Percentiles rank a stretch among this genome's conserved stretches.
Conservation (phyloP, 139 green algal genomes). For the Choricystis sp. region DNA sequence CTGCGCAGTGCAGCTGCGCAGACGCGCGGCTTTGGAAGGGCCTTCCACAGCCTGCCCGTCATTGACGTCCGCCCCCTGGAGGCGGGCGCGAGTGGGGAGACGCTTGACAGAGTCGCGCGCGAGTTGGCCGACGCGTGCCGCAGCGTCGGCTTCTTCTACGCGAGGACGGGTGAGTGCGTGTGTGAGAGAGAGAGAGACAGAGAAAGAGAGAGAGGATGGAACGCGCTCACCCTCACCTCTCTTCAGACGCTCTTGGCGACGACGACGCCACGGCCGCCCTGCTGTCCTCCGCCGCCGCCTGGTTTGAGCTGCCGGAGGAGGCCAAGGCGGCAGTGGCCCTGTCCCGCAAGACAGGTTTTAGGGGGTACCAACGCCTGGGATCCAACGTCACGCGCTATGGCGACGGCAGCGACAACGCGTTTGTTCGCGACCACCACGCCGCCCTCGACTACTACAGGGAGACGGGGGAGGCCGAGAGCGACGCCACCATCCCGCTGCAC, state of each 20-base stretch:
- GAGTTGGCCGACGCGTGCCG: no score
- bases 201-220: no score
- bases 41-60: neutral
- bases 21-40: no score
- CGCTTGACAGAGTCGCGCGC: no score
- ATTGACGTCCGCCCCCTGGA: neutral
- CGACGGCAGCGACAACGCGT: no score
- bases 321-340: constrained; percentile 23
- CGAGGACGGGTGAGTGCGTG: neutral
- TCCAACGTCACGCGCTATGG: constrained; percentile 38
- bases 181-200: neutral
- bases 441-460: constrained; percentile 39
- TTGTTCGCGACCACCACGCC: constrained; percentile 33
- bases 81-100: no score
- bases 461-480: no score
- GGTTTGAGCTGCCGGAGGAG: constrained; percentile 10
- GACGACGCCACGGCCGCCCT: no score
- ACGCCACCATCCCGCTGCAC: no score
- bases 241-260: no score
- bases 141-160: neutral
- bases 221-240: no score
- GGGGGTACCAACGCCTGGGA: constrained; percentile 38
- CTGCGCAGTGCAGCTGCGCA: no score
- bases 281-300: neutral
- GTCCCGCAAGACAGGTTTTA: constrained; percentile 12